Base-by-base conservation (phyloP, 768 basidiomycete species). In the Dacryopinax primogenitus region DNA sequence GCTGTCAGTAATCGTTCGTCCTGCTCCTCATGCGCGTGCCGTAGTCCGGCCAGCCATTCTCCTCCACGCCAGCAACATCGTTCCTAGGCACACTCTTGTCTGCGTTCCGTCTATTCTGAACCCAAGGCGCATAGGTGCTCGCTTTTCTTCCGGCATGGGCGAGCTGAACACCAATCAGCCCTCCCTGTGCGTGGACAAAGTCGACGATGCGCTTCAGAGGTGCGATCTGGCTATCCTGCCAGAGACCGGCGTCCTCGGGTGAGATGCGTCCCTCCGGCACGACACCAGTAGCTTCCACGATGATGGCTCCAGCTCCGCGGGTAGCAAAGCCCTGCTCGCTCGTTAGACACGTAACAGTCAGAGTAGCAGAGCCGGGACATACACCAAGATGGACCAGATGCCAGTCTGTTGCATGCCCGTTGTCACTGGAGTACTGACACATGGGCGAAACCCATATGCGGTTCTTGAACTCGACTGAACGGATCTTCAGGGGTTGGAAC, bases 11-110 rank as follows among this genome's bases (percentile, higher is more conserved):
- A 65, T 18, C 41, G 23, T 6, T 23, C n/a, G n/a, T n/a, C n/a
- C n/a, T n/a, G n/a, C n/a, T n/a, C n/a, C n/a, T n/a, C n/a, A n/a
- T n/a, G n/a, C n/a, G n/a, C 73, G 66, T 65, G 85, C 86, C 84
- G 65, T 81, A 72, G 66, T 84, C 77, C 0, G 85, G 83, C 88
- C 89, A 91, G 15, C 89, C 88, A 26, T 78, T 76, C 37, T 83
- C 83, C n/a, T 83, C 78, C 66, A 78, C 72, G 7, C 69, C 64
- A 2, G 82, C 81, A 15, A 79, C 76, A 65, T 76, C 70, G 0
- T 68, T 72, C 3, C 72, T 70, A 16, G 67, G 64, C 64, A 58
- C 11, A 6, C 51, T 30, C 51, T 58, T 30, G 7, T 30, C 51
- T 6, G 51, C 51, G 18, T 58, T 30, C 51, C 51, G 26, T 15